A percentile compares a stretch with the other conserved stretches of the same genome.
Evolutionary conservation across 495 filamentous ascomycete genomes (phyloP).

Genomic region (Parathielavia appendiculata): DNA sequence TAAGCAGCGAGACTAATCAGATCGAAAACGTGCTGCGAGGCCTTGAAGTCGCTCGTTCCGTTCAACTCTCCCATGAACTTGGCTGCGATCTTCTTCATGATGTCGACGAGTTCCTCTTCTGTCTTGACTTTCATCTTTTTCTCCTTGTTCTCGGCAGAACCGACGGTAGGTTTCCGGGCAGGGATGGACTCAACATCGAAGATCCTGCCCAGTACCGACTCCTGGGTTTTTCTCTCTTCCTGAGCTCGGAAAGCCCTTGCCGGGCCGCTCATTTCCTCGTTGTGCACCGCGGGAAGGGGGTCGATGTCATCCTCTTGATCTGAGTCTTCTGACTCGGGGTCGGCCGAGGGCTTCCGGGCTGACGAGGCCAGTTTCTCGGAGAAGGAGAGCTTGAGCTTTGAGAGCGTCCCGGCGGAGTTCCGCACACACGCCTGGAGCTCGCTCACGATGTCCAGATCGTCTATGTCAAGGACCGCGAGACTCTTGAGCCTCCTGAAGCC

Average conservation of each 20-base stretch:
- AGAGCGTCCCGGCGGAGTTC: conserved; percentile 47
- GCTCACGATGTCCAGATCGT: conserved; percentile 48
- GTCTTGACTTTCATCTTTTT: conserved; percentile 24
- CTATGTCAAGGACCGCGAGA: conserved; percentile 53
- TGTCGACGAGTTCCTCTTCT: conserved; percentile 38
- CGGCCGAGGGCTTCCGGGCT: conserved; percentile 47
- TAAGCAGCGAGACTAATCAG: conserved; percentile 42
- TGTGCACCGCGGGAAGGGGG: conserved; percentile 19
- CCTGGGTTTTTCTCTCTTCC: conserved; percentile 50
- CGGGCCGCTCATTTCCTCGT: conserved; percentile 33
- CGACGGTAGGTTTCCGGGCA: conserved; percentile 24
- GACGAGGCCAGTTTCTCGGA: conserved; percentile 47
- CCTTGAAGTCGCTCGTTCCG: conserved; percentile 23
- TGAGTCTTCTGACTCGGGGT: conserved; percentile 48
- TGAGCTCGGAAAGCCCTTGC: conserved; percentile 39
- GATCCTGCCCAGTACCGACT: conserved; percentile 49
- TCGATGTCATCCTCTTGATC: conserved; percentile 47
- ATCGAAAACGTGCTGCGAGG: conserved; percentile 37
- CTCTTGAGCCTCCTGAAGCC: conserved; percentile 52
- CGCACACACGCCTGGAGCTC: conserved; percentile 52
- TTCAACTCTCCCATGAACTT: conserved; percentile 35
- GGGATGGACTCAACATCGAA: conserved; percentile 44
- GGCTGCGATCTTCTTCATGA: conserved; percentile 35
- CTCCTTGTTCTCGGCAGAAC: conserved; percentile 30
- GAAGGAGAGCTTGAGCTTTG: conserved; percentile 53